Conservation (phyloP, 2,329 filamentous ascomycete species). For the Calycina herbarum region DNA sequence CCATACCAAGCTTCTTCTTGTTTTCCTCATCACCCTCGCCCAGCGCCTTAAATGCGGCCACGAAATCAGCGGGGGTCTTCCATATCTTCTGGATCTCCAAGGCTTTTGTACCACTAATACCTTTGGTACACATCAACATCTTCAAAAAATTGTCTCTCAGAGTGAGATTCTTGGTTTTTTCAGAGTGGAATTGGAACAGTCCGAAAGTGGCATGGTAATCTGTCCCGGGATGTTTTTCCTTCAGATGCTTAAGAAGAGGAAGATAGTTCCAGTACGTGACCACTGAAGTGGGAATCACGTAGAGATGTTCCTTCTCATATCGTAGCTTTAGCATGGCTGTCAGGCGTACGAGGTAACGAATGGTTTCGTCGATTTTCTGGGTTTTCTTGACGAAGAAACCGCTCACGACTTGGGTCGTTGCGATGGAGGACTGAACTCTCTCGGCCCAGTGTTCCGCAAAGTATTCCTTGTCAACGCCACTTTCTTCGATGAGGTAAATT, state of each 20-base stretch:
- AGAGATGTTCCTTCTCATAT: constrained; percentile 59
- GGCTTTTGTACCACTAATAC: constrained; percentile 75
- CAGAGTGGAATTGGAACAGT: constrained; percentile 70
- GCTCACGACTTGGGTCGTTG: constrained; percentile 75
- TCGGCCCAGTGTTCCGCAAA: constrained; percentile 59
- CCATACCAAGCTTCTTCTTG: constrained; percentile 60
- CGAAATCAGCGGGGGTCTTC: constrained; percentile 70
- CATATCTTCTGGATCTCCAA: constrained; percentile 78
- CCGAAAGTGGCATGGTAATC: constrained; percentile 67
- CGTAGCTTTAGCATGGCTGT: constrained; percentile 65
- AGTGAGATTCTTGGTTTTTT: constrained; percentile 73
- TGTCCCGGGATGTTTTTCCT: constrained; percentile 48
- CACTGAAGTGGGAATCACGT: constrained; percentile 65
- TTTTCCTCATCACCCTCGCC: constrained; percentile 45
- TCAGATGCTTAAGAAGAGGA: constrained; percentile 59
- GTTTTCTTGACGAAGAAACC: constrained; percentile 79
- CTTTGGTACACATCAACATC: constrained; percentile 81
- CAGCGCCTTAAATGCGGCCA: constrained; percentile 66
- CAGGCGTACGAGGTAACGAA: constrained; percentile 72
- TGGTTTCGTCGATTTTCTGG: constrained; percentile 73
- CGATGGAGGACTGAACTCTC: constrained; percentile 70
- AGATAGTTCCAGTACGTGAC: constrained; percentile 67
- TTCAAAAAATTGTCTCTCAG: constrained; percentile 76
- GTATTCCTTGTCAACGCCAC: constrained; percentile 56
- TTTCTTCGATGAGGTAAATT: constrained; percentile 77